Conservation (phyloP, 495 filamentous ascomycete species). For the Penicillium canescens region DNA sequence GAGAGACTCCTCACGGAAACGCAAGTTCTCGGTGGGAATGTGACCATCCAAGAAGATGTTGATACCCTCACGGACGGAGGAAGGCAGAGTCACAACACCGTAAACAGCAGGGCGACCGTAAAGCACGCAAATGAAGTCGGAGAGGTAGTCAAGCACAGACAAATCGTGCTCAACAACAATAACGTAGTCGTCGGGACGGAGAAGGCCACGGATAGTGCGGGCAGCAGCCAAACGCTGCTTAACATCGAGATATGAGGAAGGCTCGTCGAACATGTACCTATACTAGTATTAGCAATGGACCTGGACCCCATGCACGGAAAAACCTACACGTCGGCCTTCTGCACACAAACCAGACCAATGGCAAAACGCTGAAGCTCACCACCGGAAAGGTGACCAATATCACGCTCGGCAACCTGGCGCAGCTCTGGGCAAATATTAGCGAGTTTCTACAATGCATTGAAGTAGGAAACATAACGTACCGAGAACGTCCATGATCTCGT, state of each 20-base stretch:
- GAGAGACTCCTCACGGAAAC: constrained; percentile 95
- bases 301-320: neutral
- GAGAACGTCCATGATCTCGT: constrained; percentile 81
- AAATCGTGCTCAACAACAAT: constrained; percentile 99
- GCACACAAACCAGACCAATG: constrained; percentile 92
- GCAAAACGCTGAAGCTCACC: constrained; percentile 98
- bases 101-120: constrained; percentile 95
- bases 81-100: constrained; percentile 95
- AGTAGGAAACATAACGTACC: constrained; percentile 42
- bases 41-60: constrained; percentile 99
- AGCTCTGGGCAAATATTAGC: constrained; percentile 61
- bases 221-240: constrained; percentile 95
- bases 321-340: constrained; percentile 88
- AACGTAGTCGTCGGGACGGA: constrained; percentile 88
- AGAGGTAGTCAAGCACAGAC: constrained; percentile 96
- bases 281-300: constrained; percentile 1
- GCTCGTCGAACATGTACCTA: constrained; percentile 99
- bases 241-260: constrained; percentile 96
- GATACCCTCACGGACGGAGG: constrained; percentile 98
- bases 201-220: constrained; percentile 84
- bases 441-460: neutral
- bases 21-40: constrained; percentile 96
- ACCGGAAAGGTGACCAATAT: constrained; percentile 86
- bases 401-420: constrained; percentile 80
- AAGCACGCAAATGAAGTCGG: constrained; percentile 95